Base-by-base conservation (phyloP, 805 yeast genomes). In the Yueomyces sinensis region DNA sequence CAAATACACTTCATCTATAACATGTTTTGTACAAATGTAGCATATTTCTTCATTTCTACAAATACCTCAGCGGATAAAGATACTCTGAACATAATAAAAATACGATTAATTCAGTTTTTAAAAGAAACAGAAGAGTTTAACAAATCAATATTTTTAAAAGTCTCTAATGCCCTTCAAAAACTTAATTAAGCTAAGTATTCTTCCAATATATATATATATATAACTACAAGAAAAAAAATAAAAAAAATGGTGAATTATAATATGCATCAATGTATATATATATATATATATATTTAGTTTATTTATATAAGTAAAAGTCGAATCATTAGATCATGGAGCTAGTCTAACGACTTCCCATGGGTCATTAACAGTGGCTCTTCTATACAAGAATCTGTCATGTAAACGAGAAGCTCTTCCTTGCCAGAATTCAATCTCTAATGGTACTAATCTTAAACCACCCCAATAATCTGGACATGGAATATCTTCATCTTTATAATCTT, bases 341-440 rank as follows among this genome's bases (percentile, higher is more conserved):
- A 84, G 60, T 58, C 95, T 72, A 27, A 64, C 59, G 22, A 79
- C 47, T 33, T 66, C 58, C 93, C 94, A 87, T 23, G 65, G 59
- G 1, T 56, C 63, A 13, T 60, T 65, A 14, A 61, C 68, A 7
- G 54, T 43, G 17, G 70, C 72, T 54, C 93, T 67, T 40, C 70
- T 68, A 58, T 69, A 87, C 13, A 76, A 72, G 33, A 87, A 65
- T 46, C 98, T 72, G 57, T 91, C 98, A 56, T 91, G 98, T 34
- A 89, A 64, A 55, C 98, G 72, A 50, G 82, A 78, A 39, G 70
- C 66, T 42, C 98, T 74, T 14, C 98, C 98, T 62, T 91, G 98
- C 96, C 97, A 91, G 52, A 89, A 91, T 61, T 91, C 98, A 44
- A 89, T 70, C 52, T 84, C 94, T 31, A 82, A 61, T 4, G 98